Evolutionary conservation across 495 filamentous ascomycete species (phyloP).

Genomic region (Neurospora sp.): DNA sequence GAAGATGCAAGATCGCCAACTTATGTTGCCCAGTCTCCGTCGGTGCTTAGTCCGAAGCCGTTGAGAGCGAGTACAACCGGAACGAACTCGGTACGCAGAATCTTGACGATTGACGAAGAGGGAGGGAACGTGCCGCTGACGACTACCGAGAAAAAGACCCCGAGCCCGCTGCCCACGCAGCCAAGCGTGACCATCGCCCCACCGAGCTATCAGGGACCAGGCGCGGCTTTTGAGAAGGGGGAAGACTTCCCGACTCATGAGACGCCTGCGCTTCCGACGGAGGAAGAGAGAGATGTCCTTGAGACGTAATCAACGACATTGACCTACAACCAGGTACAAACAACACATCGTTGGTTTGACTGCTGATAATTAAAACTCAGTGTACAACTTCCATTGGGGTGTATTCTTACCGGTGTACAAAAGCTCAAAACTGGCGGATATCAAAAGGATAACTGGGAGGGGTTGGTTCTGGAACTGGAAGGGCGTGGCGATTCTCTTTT

Average conservation of each 20-base stretch:
- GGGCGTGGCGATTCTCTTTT: background rate
- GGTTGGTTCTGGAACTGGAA: background rate
- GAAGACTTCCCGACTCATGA: slow-evolving; percentile 25
- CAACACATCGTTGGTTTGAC: background rate
- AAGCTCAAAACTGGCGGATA: background rate
- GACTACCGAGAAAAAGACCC: background rate
- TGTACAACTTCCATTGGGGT: background rate
- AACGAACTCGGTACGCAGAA: slow-evolving; percentile 21
- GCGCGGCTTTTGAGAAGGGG: slow-evolving; percentile 36
- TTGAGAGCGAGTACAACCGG: slow-evolving; percentile 23
- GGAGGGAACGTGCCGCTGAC: slow-evolving; percentile 9
- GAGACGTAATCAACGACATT: slow-evolving; percentile 18
- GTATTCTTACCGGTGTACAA: background rate
- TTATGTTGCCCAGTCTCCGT: slow-evolving; percentile 31
- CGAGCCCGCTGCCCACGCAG: slow-evolving; percentile 1
- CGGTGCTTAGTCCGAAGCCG: slow-evolving; percentile 30
- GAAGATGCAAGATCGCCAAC: slow-evolving; percentile 36
- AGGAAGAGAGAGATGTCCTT: slow-evolving; percentile 34
- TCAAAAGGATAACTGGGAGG: background rate
- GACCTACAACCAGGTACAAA: background rate
- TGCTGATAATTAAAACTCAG: background rate
- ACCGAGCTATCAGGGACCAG: slow-evolving; percentile 39
- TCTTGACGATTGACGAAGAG: slow-evolving; percentile 13
- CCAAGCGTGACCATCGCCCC: slow-evolving; percentile 12
- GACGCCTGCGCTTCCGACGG: slow-evolving; percentile 28